Percentiles rank a stretch among this genome's conserved stretches.
These are phyloP conservation scores for Gossypium arboreum DNA, from an alignment of 345 rosid genomes.

Conservation along the genomic window DNA sequence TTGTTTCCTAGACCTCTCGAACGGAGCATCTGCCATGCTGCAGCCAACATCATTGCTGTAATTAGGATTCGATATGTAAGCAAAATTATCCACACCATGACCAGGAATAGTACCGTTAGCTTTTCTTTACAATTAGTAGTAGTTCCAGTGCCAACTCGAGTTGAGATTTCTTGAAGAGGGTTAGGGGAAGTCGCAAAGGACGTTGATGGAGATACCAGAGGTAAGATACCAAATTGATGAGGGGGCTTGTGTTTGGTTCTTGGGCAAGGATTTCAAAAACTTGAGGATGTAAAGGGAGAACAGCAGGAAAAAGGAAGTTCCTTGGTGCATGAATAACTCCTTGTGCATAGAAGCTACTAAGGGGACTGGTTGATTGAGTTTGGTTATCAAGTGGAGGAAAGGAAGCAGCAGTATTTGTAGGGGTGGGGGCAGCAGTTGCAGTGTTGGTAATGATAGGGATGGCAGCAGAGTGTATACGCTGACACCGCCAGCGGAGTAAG, in stretches of 20 bases:
- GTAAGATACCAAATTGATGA: conserved; percentile 31
- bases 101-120: too few relatives aligned
- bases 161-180: conserved; percentile 26
- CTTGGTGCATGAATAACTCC: conserved; percentile 72
- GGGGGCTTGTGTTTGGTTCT: conserved; percentile 30
- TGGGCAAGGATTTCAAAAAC: conserved; percentile 25
- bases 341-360: conserved; percentile 45
- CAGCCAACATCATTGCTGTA: conserved; percentile 47
- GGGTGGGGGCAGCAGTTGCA: conserved; percentile 15
- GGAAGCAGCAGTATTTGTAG: conserved; percentile 16
- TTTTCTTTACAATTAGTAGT: neutral
- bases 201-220: conserved; percentile 27
- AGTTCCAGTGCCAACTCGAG: neutral
- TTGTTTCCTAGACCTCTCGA: conserved; percentile 68
- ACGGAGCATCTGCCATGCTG: conserved; percentile 46
- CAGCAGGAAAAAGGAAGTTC: conserved; percentile 42
- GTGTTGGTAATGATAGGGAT: conserved; percentile 20
- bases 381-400: conserved; percentile 23
- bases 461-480: conserved; percentile 23
- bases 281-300: conserved; percentile 19
- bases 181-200: conserved; percentile 4
- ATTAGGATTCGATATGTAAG: conserved; percentile 88
- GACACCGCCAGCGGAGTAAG: conserved; percentile 48
- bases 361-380: conserved; percentile 31
- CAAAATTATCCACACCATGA: conserved; percentile 29